A percentile compares a stretch with the other conserved stretches of the same genome.
Conservation (phyloP, 495 filamentous ascomycete genomes). For the Daldinia caldariorum region DNA sequence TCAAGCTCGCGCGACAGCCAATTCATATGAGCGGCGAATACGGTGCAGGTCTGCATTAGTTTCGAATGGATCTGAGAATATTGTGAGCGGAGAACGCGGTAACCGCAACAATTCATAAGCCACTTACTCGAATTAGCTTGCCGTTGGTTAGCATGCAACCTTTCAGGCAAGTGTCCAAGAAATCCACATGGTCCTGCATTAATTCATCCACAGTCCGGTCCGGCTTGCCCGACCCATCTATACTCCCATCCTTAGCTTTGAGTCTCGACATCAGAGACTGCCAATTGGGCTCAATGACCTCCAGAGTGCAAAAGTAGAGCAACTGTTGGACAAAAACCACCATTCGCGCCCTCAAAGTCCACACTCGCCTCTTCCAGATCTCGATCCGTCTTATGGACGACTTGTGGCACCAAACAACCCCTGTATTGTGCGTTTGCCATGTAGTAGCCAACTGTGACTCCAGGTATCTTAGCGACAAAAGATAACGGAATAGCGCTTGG, state of each 20-base stretch:
- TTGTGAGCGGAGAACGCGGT: constrained; percentile 35
- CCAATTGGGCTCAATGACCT: constrained; percentile 99
- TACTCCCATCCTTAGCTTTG: constrained; percentile 65
- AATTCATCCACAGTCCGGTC: constrained; percentile 94
- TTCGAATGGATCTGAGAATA: constrained; percentile 87
- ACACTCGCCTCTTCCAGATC: constrained; percentile 91
- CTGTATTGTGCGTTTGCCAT: constrained; percentile 89
- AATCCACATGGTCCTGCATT: constrained; percentile 99
- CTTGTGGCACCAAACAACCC: constrained; percentile 84
- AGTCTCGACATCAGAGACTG: constrained; percentile 86
- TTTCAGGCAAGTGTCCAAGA: constrained; percentile 95
- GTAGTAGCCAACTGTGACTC: constrained; percentile 83
- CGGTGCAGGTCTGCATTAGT: constrained; percentile 88
- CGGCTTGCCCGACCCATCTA: constrained; percentile 57
- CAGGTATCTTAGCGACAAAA: constrained; percentile 86
- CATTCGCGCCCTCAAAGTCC: constrained; percentile 93
- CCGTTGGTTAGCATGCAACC: constrained; percentile 99
- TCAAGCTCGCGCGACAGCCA: constrained; percentile 81
- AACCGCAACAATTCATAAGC: constrained; percentile 15
- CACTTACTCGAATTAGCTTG: constrained; percentile 83
- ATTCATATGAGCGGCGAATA: constrained; percentile 88
- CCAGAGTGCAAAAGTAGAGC: constrained; percentile 93
- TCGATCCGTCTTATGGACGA: constrained; percentile 79
- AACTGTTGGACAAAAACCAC: constrained; percentile 95
- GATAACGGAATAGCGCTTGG: constrained; percentile 93